phyloP scores from a whole-genome alignment of 1,284 basidiomycete genomes.

The Malassezia equina region DNA sequence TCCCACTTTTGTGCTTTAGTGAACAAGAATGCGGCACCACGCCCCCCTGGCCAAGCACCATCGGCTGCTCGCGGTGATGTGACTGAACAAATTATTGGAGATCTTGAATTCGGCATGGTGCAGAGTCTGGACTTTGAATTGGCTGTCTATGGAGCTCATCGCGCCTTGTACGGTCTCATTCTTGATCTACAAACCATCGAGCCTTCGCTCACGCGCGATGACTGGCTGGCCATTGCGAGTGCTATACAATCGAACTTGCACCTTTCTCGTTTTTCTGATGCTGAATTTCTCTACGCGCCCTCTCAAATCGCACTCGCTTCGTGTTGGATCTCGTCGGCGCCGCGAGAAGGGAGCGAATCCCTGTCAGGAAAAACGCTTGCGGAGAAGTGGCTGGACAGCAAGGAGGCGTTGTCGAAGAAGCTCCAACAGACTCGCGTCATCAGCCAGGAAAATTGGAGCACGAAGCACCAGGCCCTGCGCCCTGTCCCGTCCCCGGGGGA shows the following conservation, averaged over 20 bases:
- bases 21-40: slow-evolving; percentile 3
- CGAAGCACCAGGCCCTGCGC: background rate
- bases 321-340: slow-evolving; percentile 45
- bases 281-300: slow-evolving; percentile 80
- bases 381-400: slow-evolving; percentile 54
- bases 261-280: slow-evolving; percentile 72
- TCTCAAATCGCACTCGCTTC: slow-evolving; percentile 80
- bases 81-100: slow-evolving; percentile 67
- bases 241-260: slow-evolving; percentile 18
- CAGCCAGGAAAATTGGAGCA: background rate
- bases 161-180: slow-evolving; percentile 77
- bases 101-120: slow-evolving; percentile 86
- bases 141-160: slow-evolving; percentile 77
- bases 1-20: slow-evolving; percentile 56
- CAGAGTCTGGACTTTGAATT: slow-evolving; percentile 90
- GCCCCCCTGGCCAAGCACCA: slow-evolving; percentile 53
- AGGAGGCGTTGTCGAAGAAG: slow-evolving; percentile 7
- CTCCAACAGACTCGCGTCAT: background rate
- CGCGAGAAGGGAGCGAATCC: background rate
- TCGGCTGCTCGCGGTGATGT: slow-evolving; percentile 56
- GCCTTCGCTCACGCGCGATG: slow-evolving; percentile 13
- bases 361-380: slow-evolving; percentile 52
- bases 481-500: background rate
- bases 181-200: slow-evolving; percentile 72
- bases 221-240: slow-evolving; percentile 21